Evolutionary conservation across 2,329 filamentous ascomycete genomes (phyloP).

Genomic region (Monilinia laxa): DNA sequence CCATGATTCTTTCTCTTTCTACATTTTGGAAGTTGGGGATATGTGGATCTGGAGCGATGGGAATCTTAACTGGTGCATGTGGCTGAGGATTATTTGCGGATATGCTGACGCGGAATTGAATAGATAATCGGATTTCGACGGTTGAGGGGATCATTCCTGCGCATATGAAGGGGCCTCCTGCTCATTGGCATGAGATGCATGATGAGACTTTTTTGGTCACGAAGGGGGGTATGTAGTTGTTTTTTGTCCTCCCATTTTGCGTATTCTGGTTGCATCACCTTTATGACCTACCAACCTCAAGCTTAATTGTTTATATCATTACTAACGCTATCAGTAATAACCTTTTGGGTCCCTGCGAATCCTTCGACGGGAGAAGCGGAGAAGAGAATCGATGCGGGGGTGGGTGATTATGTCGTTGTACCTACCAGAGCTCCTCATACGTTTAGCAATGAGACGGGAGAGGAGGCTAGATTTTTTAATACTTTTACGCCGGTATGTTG

Average conservation of each 20-base stretch:
- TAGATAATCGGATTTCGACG: constrained; percentile 12
- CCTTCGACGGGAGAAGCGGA: background rate
- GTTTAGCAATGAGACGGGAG: constrained; percentile 18
- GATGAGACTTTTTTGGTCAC: constrained; percentile 19
- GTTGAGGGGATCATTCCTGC: constrained; percentile 15
- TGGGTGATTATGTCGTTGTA: constrained; percentile 21
- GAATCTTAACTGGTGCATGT: too few species aligned
- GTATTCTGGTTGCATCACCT: too few species aligned
- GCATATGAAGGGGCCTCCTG: background rate
- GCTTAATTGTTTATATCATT: background rate
- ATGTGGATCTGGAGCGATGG: too few species aligned
- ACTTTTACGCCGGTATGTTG: constrained; percentile 17
- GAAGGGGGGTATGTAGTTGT: background rate
- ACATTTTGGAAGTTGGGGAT: too few species aligned
- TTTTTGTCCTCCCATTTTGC: background rate
- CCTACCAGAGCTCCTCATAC: constrained; percentile 14
- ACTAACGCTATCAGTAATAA: background rate
- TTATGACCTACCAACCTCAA: background rate
- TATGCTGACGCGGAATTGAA: too few species aligned
- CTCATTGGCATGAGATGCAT: constrained; percentile 24
- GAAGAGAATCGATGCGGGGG: constrained; percentile 2
- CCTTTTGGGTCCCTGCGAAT: constrained; percentile 1
- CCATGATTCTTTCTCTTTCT: too few species aligned
- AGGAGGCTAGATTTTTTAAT: constrained; percentile 19
- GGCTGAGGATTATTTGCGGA: too few species aligned